phyloP scores from a whole-genome alignment of 2,329 filamentous ascomycete species.

The Ophiostoma himal-ulmi region DNA sequence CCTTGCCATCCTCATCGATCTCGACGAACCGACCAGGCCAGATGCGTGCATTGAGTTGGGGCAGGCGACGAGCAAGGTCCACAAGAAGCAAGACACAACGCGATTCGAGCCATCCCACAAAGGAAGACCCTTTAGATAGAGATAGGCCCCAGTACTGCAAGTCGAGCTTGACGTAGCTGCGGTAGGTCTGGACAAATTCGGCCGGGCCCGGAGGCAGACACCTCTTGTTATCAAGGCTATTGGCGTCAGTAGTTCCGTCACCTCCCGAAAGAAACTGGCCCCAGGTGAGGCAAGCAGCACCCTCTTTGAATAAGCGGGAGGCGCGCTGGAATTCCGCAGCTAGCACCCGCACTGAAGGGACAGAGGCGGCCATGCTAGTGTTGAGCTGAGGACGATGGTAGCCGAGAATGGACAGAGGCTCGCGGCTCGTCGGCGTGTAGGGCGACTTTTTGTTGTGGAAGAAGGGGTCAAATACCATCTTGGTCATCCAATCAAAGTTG shows the following conservation, averaged over 20 bases:
- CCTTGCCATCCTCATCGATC: slow-evolving; percentile 16
- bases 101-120: slow-evolving; percentile 60
- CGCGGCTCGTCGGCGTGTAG: slow-evolving; percentile 51
- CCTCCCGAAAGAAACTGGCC: slow-evolving; percentile 34
- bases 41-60: slow-evolving; percentile 49
- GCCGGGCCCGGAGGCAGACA: slow-evolving; percentile 30
- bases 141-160: slow-evolving; percentile 61
- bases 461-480: slow-evolving; percentile 54
- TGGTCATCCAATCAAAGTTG: slow-evolving; percentile 51
- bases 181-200: slow-evolving; percentile 49
- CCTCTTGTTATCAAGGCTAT: too few relatives aligned
- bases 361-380: slow-evolving; percentile 49
- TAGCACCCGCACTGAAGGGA: slow-evolving; percentile 47
- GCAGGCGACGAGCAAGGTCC: slow-evolving; percentile 50
- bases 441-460: slow-evolving; percentile 45
- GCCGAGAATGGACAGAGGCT: slow-evolving; percentile 58
- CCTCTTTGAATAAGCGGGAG: slow-evolving; percentile 35
- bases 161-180: slow-evolving; percentile 55
- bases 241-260: slow-evolving; percentile 13
- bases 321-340: slow-evolving; percentile 48
- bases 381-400: slow-evolving; percentile 59
- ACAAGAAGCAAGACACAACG: slow-evolving; percentile 53
- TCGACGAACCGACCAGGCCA: slow-evolving; percentile 58
- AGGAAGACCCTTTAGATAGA: slow-evolving; percentile 46
- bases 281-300: neutral